Base-by-base conservation (phyloP, 495 filamentous ascomycete genomes). In the Cenococcum geophilum region DNA sequence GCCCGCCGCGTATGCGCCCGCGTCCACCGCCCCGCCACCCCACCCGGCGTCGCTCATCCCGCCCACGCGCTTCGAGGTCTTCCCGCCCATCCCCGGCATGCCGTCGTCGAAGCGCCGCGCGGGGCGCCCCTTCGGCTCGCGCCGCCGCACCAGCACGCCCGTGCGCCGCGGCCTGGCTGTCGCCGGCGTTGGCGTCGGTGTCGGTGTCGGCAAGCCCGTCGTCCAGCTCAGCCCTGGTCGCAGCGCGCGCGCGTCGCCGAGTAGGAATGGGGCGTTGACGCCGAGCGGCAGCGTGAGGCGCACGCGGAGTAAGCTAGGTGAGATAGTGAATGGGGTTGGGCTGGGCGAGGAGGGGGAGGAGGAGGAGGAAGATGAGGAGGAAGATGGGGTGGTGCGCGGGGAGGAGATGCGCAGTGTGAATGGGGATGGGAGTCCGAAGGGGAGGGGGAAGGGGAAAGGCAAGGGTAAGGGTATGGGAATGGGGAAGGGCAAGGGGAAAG, bases 31-130 rank as follows among this genome's bases (percentile, higher is more conserved):
- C n/a, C 60, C 59, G 51, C 57, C 64, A 20, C 42, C 55, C 4
- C 64, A 70, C 32, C 22, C 61, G 0, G 70, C 74, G 23, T 75
- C 74, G 20, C 72, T 75, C 23, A 91, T 96, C 52, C 89, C 91
- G 0, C 80, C 88, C 1, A 86, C 80, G 35, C 81, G 91, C 60
- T 96, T 93, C 72, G 88, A 95, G 67, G 83, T 95, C 50, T 92
- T 87, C 68, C 91, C 91, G 40, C 87, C 88, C 2, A 76, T 91
- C n/a, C 86, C 83, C 58, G 79, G 82, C 9, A 72, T 42, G 50
- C 56, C 79, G 0, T 64, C 74, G 1, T 63, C 67, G n/a, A 71
- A 74, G 62, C 73, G 77, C 35, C 76, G 77, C 34, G 66, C 75
- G 50, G 78, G 78, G 23, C 78, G 82, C n/a, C 80, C 82, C 1